Base-by-base conservation (phyloP, 139 green algal species). In the Diplosphaera chodatii region DNA sequence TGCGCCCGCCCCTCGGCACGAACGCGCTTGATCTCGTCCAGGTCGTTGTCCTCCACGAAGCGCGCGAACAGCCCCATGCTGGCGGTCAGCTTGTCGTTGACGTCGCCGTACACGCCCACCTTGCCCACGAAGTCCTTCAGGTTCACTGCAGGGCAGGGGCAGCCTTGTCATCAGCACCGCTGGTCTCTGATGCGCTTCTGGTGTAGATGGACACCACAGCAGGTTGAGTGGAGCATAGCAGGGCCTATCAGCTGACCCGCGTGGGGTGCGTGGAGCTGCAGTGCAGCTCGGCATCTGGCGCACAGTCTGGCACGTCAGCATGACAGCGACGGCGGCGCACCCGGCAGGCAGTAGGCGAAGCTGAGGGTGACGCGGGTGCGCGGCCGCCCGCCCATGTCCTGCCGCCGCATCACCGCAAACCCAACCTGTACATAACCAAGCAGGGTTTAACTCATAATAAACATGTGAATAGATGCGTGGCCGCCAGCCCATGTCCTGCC, bases 291-390 rank as follows among this genome's bases (percentile, higher is more conserved):
- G 37, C 10, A 10, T 10, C 37, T n/a, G n/a, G 37, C 10, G 37
- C 37, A 48, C 8, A 48, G 37, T n/a, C n/a, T n/a, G n/a, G n/a
- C n/a, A n/a, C n/a, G n/a, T n/a, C n/a, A n/a, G n/a, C n/a, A n/a
- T n/a, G n/a, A n/a, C n/a, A n/a, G 37, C 37, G 37, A 48, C 84
- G 66, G 82, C 70, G 16, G 71, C 21, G 3, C 6, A 63, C 34
- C 3, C 6, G 30, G 62, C 32, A 34, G 37, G 70, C 5, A 65
- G 15, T 25, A 33, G 15, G 10, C 18, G 28, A 71, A 37, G 13
- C 22, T 21, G 28, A 34, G 32, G 27, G 40, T 63, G 22, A 33
- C 55, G 8, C 8, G 25, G 10, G 25, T 71, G 67, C 33, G 23
- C 23, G 8, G 23, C n/a, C 32, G 25, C 6, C 29, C 15, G 31